These are phyloP conservation scores for Xylaria sp. DNA, from an alignment of 2,329 filamentous ascomycete species.

Conservation along the genomic window DNA sequence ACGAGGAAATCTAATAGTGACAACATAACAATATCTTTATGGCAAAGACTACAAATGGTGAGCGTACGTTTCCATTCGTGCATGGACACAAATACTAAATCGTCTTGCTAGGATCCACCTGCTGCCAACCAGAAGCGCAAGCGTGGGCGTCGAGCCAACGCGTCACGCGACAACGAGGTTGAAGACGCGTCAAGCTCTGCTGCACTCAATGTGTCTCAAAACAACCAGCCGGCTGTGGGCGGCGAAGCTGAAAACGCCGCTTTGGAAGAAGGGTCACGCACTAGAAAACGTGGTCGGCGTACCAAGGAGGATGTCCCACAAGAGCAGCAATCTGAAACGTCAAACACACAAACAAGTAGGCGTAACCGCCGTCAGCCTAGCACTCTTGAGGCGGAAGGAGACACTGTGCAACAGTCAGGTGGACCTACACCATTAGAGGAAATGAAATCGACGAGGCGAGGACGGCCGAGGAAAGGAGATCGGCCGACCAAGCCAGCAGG, in stretches of 20 bases:
- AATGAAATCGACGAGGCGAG: slow-evolving; percentile 4
- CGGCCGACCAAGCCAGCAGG: slow-evolving; percentile 21
- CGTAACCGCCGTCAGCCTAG: slow-evolving; percentile 39
- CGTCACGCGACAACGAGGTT: slow-evolving; percentile 43
- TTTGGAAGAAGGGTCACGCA: slow-evolving; percentile 30
- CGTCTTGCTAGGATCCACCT: slow-evolving; percentile 33
- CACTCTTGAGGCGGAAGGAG: slow-evolving; percentile 4
- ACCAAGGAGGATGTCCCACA: slow-evolving; percentile 24
- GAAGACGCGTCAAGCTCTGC: slow-evolving; percentile 35
- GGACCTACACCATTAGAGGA: slow-evolving; percentile 9
- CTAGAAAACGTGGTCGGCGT: slow-evolving; percentile 36
- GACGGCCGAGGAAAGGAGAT: slow-evolving; percentile 24
- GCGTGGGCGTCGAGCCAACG: slow-evolving; percentile 50
- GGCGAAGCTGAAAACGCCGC: slow-evolving; percentile 28
- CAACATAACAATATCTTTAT: background rate
- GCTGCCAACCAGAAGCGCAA: slow-evolving; percentile 49
- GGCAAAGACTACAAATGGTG: slow-evolving; percentile 11
- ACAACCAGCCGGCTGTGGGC: slow-evolving; percentile 19
- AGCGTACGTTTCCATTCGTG: background rate
- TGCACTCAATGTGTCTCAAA: slow-evolving; percentile 27
- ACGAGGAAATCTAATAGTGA: background rate
- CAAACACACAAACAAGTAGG: slow-evolving; percentile 28
- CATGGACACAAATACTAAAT: slow-evolving; percentile 3
- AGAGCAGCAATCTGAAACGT: slow-evolving; percentile 28
- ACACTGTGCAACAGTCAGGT: background rate